These are phyloP conservation scores for Kuraishia molischiana DNA, from an alignment of 805 yeast genomes.

Conservation along the genomic window DNA sequence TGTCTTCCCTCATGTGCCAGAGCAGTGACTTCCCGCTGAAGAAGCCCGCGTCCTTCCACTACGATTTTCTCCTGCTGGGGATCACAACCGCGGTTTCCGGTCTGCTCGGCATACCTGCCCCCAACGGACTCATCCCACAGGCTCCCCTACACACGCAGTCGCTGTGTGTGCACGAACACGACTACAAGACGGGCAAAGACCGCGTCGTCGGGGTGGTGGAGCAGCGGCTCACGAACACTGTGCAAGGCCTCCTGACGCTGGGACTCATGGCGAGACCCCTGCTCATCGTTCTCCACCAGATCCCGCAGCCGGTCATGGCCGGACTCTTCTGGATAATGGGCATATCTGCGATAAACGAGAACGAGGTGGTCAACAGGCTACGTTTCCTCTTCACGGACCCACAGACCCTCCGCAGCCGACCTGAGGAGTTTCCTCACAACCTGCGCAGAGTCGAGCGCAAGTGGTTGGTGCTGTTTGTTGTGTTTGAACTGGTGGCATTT, in stretches of 20 bases:
- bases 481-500: constrained; percentile 55
- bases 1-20: constrained; percentile 89
- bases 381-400: constrained; percentile 55
- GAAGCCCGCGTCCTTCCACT: constrained; percentile 88
- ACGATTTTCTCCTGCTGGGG: constrained; percentile 82
- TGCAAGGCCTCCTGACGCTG: constrained; percentile 75
- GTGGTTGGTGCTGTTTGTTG: constrained; percentile 46
- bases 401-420: constrained; percentile 12
- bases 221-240: constrained; percentile 76
- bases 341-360: constrained; percentile 60
- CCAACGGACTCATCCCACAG: constrained; percentile 94
- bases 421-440: constrained; percentile 7
- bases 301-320: constrained; percentile 89
- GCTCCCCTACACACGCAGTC: constrained; percentile 90
- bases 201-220: constrained; percentile 60
- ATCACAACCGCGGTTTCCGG: constrained; percentile 84
- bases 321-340: constrained; percentile 96
- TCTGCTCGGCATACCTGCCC: constrained; percentile 85
- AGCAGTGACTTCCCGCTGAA: constrained; percentile 67
- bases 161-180: constrained; percentile 44
- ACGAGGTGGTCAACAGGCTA: constrained; percentile 53
- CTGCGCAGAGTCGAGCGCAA: constrained; percentile 25
- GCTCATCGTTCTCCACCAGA: constrained; percentile 64
- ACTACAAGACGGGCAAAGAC: constrained; percentile 18
- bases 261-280: constrained; percentile 90